Base-by-base conservation (phyloP, 768 basidiomycete species). In the Pleurotus eryngii region DNA sequence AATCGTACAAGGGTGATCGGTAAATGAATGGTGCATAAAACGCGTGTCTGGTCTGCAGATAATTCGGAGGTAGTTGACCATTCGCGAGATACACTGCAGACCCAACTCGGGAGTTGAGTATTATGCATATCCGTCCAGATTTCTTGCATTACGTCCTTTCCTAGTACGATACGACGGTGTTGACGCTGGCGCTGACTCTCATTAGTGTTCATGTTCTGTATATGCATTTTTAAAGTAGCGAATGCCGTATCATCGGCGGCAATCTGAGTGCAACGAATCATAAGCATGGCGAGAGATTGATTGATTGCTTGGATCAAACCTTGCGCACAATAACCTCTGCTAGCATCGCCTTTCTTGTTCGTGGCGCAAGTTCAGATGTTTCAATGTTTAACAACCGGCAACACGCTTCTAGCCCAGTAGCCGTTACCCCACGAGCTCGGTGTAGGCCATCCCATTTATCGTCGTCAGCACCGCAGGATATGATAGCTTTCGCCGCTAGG, bases 71-170 rank as follows among this genome's bases (percentile, higher is more conserved):
- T 74, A 15, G 42, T n/a, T 18, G 15, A 18, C 67, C 72, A 70
- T 40, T 72, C 64, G 0, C 20, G 55, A 3, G 74, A 74, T 1
- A 66, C 69, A 5, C 55, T 53, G 0, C 55, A 61, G 2, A 75
- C 59, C 72, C 74, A 75, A 0, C 61, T 63, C 0, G 71, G 74
- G 2, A 72, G 60, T 27, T 49, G 49, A 0, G 68, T 71, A 4
- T 35, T 49, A 2, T 20, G 26, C 67, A 72, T 74, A 60, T 73
- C 69, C 3, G 15, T 38, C 65, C 70, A 70, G 5, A 72, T 46
- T 0, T 50, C 59, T 9, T 55, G 49, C 66, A 73, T 68, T 15
- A 72, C 54, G 45, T 68, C 63, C 42, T 63, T 62, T 1, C 72
- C 70, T 3, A 74, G 68, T 15, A 73, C 57, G 5, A 43, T 7